These are phyloP conservation scores for Boeremia lycopersici DNA, from an alignment of 2,329 filamentous ascomycete species.

Conservation along the genomic window DNA sequence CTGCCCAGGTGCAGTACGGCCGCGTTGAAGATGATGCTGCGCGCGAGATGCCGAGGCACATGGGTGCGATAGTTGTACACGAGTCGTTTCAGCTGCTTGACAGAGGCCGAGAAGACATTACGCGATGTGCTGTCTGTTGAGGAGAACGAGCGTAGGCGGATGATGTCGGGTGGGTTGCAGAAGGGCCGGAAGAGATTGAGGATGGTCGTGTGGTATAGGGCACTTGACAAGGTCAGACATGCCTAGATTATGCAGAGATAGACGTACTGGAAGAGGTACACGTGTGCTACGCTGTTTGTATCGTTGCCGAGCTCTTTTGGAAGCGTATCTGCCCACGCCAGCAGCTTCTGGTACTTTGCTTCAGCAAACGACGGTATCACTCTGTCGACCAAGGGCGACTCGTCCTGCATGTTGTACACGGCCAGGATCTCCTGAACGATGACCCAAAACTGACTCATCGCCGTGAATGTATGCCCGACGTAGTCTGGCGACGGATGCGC, in stretches of 20 bases:
- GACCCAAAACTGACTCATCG: constrained; percentile 1
- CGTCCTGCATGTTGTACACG: constrained; percentile 1
- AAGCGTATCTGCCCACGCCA: constrained; percentile 9
- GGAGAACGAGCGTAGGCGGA: constrained; percentile 6
- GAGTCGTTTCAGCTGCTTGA: constrained; percentile 11
- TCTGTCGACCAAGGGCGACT: constrained; percentile 2
- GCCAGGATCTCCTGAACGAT: constrained; percentile 8
- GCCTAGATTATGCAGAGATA: neutral
- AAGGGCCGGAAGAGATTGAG: constrained; percentile 7
- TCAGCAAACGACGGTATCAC: constrained; percentile 4
- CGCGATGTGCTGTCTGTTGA: neutral
- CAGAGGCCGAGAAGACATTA: neutral
- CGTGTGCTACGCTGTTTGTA: neutral
- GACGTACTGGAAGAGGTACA: constrained; percentile 4
- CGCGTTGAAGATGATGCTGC: constrained; percentile 4
- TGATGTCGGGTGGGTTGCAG: neutral
- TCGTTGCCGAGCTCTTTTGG: neutral
- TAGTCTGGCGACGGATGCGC: neutral
- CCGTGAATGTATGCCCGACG: constrained; percentile 1
- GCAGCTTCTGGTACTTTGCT: constrained; percentile 8
- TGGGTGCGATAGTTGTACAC: constrained; percentile 4
- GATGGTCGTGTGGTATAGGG: constrained; percentile 4
- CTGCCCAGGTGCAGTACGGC: constrained; percentile 3
- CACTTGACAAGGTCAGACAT: neutral
- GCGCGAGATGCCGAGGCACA: neutral